Base-by-base conservation (phyloP, 2,329 filamentous ascomycete genomes). In the Fusarium poae region DNA sequence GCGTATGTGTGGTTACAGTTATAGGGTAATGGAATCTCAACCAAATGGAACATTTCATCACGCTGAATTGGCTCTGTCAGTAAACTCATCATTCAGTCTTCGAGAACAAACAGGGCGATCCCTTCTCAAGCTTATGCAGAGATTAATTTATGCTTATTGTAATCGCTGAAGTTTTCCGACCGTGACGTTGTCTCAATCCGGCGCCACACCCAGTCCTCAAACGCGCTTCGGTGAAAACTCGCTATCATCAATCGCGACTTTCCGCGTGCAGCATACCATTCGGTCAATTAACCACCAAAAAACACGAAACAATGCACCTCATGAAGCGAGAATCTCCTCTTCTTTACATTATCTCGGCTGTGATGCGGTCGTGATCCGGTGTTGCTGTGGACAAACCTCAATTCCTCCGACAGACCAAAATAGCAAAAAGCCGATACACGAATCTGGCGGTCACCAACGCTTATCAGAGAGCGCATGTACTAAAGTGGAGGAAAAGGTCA, bases 61-160 rank as follows among this genome's bases (percentile, higher is more conserved):
- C 27, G 10, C 7, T 20, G 13, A 39, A 13, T 27, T 11, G 13
- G 18, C 18, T 50, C 7, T 27, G 20, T 50, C 4, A 16, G 8
- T 20, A 25, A 37, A 16, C 3, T n/a, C n/a, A 21, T 20, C 6
- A 5, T 45, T 15, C 9, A 6, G 2, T 18, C 10, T 6, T 51
- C 3, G n/a, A 29, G 21, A 29, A 3, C 11, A 45, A 8, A 8
- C 16, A 45, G n/a, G 43, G n/a, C 12, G 48, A 51, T 51, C 48
- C 3, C 29, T 37, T 27, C 13, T 51, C 4, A n/a, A 51, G 48
- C 48, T 51, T 51, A 51, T 51, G 48, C 25, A 29, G n/a, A 51
- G 48, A 50, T 50, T 51, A 51, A 51, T 39, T 51, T 51, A 51
- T 51, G 48, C 48, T 51, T 51, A 50, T 39, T 50, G 12, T 15